Percentiles rank a stretch among this genome's conserved stretches.
phyloP scores from a whole-genome alignment of 129 eudicot species.

The carrot (Daucus carota) region DNA sequence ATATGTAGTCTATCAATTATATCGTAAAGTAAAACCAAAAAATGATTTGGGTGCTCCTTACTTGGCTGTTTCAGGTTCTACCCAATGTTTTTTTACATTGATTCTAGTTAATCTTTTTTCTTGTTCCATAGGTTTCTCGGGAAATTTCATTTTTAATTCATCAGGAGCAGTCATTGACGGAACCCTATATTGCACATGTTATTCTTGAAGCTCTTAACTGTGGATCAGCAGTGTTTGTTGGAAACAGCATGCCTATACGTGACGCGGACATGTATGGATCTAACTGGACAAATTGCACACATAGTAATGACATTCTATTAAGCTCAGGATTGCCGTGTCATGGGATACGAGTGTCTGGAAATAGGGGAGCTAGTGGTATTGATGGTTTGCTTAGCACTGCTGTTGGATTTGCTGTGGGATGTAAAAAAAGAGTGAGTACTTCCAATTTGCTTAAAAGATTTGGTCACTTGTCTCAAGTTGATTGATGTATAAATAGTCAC shows the following conservation, averaged over 20 bases:
- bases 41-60: neutral
- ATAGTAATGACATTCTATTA: slow-evolving; percentile 18
- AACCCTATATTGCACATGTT: slow-evolving; percentile 68
- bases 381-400: slow-evolving; percentile 95
- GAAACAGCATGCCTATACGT: slow-evolving; percentile 96
- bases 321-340: slow-evolving; percentile 53
- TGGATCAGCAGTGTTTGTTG: slow-evolving; percentile 65
- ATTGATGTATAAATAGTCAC: neutral
- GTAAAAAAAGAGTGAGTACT: slow-evolving; percentile 60
- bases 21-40: neutral
- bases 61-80: neutral
- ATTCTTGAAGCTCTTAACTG: slow-evolving; percentile 43
- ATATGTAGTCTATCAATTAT: neutral
- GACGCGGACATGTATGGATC: slow-evolving; percentile 82
- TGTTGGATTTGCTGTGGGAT: slow-evolving; percentile 87
- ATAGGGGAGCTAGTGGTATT: slow-evolving; percentile 97
- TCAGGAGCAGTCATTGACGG: slow-evolving; percentile 68
- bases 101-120: neutral
- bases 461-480: slow-evolving; percentile 1
- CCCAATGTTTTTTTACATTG: neutral
- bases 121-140: slow-evolving; percentile 52
- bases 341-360: slow-evolving; percentile 59
- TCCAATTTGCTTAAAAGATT: slow-evolving; percentile 9
- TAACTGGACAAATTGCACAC: slow-evolving; percentile 29
- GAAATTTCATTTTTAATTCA: slow-evolving; percentile 55